phyloP scores from a whole-genome alignment of 176 grass and related monocot species.

The Pharus latifolius region DNA sequence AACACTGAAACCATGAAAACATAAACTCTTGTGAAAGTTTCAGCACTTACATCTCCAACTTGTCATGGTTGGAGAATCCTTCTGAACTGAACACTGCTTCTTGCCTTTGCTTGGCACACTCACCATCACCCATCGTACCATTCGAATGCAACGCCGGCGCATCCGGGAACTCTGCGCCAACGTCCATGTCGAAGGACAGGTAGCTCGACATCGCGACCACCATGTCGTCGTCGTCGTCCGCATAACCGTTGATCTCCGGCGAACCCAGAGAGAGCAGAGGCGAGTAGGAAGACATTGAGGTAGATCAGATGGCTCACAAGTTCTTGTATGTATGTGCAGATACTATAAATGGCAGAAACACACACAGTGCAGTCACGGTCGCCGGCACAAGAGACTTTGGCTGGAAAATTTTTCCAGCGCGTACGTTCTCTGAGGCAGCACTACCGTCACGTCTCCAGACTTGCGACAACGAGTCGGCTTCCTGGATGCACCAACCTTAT shows the following conservation, averaged over 20 bases:
- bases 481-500: not conserved
- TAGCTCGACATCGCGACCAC: slow-evolving; percentile 4
- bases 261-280: not conserved
- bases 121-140: not conserved
- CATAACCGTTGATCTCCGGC: not conserved
- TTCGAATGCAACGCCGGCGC: not conserved
- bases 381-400: not conserved
- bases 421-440: too few relatives aligned
- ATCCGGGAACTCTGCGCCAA: not conserved
- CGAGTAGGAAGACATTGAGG: slow-evolving; percentile 20
- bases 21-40: not conserved
- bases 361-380: not conserved
- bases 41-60: not conserved
- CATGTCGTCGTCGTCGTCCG: not conserved
- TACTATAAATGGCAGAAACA: not conserved
- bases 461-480: not conserved
- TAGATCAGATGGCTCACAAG: not conserved
- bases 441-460: not conserved
- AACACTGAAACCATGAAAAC: too few relatives aligned
- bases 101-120: not conserved
- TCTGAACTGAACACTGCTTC: not conserved
- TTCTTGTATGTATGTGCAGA: not conserved
- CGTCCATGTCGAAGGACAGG: slow-evolving; percentile 14
- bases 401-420: slow-evolving; percentile 5
- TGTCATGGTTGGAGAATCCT: not conserved